Base-by-base conservation (phyloP, 202 grass and related monocot species). In the Panicum virgatum region DNA sequence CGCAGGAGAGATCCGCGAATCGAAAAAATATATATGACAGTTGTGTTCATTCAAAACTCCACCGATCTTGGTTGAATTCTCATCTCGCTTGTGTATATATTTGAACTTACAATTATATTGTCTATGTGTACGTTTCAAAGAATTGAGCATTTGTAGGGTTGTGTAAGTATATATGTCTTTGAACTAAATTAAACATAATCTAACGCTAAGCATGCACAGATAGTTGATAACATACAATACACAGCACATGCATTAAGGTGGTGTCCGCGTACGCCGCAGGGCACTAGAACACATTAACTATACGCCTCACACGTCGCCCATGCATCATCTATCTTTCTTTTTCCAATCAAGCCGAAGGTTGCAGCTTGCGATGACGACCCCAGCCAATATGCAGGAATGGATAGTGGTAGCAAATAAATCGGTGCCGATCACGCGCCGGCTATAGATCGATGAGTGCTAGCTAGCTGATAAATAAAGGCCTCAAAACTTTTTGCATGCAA, bases 251-350 rank as follows among this genome's bases (percentile, higher is more conserved):
- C 2, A 18, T 19, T 60, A 60, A 64, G 56, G 75, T 79, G 75
- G 83, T 53, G 75, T 72, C 34, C 83, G 79, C 66, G 75, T 46
- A 85, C 75, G n/a, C n/a, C n/a, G n/a, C n/a, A n/a, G n/a, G n/a
- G 34, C 79, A 67, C 72, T 66, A 22, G 9, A 32, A 44, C 22
- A 1, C 22, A 36, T 36, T 45, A 66, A 66, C 59, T 82, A n/a
- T n/a, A 37, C 16, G 19, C 44, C 11, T 19, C 5, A 42, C 25
- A 14, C 47, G 18, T 27, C 43, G 23, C 2, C 20, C 63, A 38
- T 43, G 20, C 26, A 32, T n/a, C n/a, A n/a, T 32, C 32, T 3
- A 3, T 32, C 32, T 3, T 32, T 32, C 32, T 3, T 32, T n/a
- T 32, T 32, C 32, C 32, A 32, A 32, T 32, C 53, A 54, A 34